phyloP scores from a whole-genome alignment of 176 grass and related monocot species.

The Ananas comosus region DNA sequence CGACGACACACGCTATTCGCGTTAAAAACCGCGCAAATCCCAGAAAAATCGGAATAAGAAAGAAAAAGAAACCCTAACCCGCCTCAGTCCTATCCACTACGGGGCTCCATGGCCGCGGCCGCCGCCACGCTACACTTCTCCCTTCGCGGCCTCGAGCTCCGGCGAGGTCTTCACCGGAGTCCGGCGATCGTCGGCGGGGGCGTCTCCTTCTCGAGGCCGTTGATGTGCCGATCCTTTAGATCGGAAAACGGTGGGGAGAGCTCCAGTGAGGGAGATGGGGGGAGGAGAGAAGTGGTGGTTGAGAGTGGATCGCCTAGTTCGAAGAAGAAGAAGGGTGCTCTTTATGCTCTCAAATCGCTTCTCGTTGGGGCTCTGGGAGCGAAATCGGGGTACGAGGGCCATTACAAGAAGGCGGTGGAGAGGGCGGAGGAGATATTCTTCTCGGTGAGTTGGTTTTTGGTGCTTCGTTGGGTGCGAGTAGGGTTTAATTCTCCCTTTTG shows the following conservation, averaged over 20 bases:
- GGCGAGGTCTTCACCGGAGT: conserved; percentile 23
- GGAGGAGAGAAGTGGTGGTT: not conserved
- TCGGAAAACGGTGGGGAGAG: conserved; percentile 33
- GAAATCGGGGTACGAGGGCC: conserved; percentile 38
- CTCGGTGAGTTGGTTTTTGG: conserved; percentile 47
- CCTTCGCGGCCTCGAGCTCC: conserved; percentile 8
- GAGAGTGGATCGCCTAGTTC: conserved; percentile 12
- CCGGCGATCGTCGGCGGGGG: not conserved
- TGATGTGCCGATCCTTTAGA: conserved; percentile 38
- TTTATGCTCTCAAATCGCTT: conserved; percentile 70
- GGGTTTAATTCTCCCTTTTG: not conserved
- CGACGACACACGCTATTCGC: too few relatives aligned
- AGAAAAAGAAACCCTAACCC: not conserved
- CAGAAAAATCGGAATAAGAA: too few relatives aligned
- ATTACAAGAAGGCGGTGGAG: conserved; percentile 69
- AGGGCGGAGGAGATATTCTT: conserved; percentile 95
- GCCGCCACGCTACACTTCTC: conserved; percentile 47
- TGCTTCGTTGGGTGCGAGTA: not conserved
- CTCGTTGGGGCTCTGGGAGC: conserved; percentile 56
- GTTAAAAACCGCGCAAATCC: too few relatives aligned
- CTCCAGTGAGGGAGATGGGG: not conserved
- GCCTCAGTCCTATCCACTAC: not conserved
- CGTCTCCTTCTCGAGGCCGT: not conserved
- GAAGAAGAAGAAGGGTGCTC: conserved; percentile 66
- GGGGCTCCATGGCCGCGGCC: conserved; percentile 41